Evolutionary conservation across 23 red algal genomes (phyloP).

Genomic region (Cyanidioschyzon merolae): DNA sequence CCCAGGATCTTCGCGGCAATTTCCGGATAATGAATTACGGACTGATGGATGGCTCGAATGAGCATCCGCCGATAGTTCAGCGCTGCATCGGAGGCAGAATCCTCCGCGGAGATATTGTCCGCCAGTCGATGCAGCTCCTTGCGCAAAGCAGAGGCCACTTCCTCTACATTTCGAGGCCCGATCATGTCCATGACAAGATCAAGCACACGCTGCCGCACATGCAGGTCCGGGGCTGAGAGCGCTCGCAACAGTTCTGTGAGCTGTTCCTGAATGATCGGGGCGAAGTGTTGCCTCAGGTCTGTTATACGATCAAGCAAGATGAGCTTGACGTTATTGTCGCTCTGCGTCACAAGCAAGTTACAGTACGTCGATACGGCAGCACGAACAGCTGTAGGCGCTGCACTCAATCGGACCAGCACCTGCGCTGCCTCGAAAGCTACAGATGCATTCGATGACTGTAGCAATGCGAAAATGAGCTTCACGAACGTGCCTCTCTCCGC

Average conservation of each 20-base stretch:
- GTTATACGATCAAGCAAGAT: constrained; percentile 80
- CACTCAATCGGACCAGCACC: constrained; percentile 59
- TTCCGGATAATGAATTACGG: constrained; percentile 68
- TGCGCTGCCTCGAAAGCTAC: constrained; percentile 88
- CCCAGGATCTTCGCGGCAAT: constrained; percentile 40
- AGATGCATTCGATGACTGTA: constrained; percentile 60
- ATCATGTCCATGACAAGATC: constrained; percentile 60
- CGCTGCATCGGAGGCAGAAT: constrained; percentile 26
- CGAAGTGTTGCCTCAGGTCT: constrained; percentile 51
- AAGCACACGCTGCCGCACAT: constrained; percentile 68
- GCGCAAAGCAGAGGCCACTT: constrained; percentile 61
- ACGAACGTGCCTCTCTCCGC: constrained; percentile 82
- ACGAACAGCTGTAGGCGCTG: constrained; percentile 80
- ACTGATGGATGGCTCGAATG: constrained; percentile 58
- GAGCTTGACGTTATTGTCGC: constrained; percentile 90
- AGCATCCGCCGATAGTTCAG: constrained; percentile 69
- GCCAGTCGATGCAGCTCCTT: constrained; percentile 51
- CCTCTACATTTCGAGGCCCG: constrained; percentile 74
- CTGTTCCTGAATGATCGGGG: constrained; percentile 59
- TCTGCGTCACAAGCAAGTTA: constrained; percentile 62
- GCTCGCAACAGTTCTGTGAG: constrained; percentile 86
- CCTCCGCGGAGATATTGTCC: neutral
- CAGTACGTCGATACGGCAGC: constrained; percentile 81
- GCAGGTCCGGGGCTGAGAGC: constrained; percentile 63
- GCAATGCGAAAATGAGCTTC: constrained; percentile 83